These are phyloP conservation scores for Parastagonospora avenae DNA, from an alignment of 2,329 filamentous ascomycete species.

Conservation along the genomic window DNA sequence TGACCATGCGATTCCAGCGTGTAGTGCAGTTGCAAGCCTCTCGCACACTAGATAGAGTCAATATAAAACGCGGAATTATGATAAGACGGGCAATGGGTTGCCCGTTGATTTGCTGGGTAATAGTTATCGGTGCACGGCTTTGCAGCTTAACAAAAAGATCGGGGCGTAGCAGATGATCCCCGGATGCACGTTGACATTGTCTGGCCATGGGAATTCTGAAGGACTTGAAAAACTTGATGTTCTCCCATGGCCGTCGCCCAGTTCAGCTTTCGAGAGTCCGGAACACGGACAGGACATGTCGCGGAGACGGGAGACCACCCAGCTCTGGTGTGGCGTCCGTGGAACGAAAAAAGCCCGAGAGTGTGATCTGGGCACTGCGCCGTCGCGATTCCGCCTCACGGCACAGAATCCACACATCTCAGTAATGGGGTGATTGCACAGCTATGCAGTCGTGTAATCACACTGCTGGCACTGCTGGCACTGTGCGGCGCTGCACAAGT, in stretches of 20 bases:
- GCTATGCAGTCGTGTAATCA: constrained; percentile 15
- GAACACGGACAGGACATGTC: constrained; percentile 2
- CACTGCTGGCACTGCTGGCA: constrained; percentile 8
- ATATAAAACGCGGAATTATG: not conserved
- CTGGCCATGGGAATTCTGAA: not conserved
- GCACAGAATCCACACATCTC: constrained; percentile 13
- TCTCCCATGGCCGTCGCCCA: constrained; percentile 1
- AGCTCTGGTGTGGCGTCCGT: constrained; percentile 15
- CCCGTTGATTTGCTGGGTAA: constrained; percentile 4
- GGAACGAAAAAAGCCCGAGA: constrained; percentile 8
- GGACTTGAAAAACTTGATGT: not conserved
- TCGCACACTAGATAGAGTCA: not conserved
- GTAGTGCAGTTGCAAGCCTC: not conserved
- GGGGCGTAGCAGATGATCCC: not conserved
- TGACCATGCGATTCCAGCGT: not conserved
- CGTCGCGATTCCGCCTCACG: constrained; percentile 19
- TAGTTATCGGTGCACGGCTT: not conserved
- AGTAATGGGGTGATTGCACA: constrained; percentile 12
- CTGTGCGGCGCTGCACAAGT: constrained; percentile 12
- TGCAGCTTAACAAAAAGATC: not conserved
- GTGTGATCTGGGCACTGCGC: constrained; percentile 8
- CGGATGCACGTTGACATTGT: not conserved
- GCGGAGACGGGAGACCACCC: constrained; percentile 10
- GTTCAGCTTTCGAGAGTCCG: constrained; percentile 7
- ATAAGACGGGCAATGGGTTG: not conserved